Base-by-base conservation (phyloP, 2,329 filamentous ascomycete species). In the Trichothecium roseum region DNA sequence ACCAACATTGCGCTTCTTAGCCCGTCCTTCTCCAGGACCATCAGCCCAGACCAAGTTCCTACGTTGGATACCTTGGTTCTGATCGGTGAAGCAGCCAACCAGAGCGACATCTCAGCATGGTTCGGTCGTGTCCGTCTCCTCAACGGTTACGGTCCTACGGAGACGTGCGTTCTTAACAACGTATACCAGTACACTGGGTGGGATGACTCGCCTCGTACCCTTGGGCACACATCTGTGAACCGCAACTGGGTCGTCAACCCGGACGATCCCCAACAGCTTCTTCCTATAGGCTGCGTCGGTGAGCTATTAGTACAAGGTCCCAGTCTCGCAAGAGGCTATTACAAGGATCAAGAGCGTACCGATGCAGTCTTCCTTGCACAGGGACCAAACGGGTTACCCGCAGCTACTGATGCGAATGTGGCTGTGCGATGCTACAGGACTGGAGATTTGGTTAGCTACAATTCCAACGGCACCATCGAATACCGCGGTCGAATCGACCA, bases 301-400 rank as follows among this genome's bases (percentile, higher is more conserved):
- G 44, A 46, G 32, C 32, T 46, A 8, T 24, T 41, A 12, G 37
- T 46, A 13, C 36, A 46, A 28, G 41, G 39, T 1, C 67, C 66
- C 16, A 37, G 31, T 12, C 4, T 73, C 12, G 64, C 62, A 16
- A 52, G 60, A 26, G 66, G 66, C 22, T 74, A 74, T 38, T 49
- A 69, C 12, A 63, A 66, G 36, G 40, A 49, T n/a, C 5, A 45
- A 20, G 29, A 41, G n/a, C 10, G 18, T 4, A 54, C 63, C 55
- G 37, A 52, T 38, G 9, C 40, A 3, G 40, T 41, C 3, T 30
- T 38, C 15, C 12, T 35, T 8, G 28, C 22, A 27, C n/a, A n/a
- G n/a, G n/a, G 20, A 12, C 27, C 30, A 13, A 24, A 7, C 15
- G 40, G 18, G 15, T 24, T 43, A 17, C 35, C 6, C 3, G 12